A percentile compares a stretch with the other conserved stretches of the same genome.
Conservation (phyloP, 352 stramenopile species). For the Nothophytophthora sp. region DNA sequence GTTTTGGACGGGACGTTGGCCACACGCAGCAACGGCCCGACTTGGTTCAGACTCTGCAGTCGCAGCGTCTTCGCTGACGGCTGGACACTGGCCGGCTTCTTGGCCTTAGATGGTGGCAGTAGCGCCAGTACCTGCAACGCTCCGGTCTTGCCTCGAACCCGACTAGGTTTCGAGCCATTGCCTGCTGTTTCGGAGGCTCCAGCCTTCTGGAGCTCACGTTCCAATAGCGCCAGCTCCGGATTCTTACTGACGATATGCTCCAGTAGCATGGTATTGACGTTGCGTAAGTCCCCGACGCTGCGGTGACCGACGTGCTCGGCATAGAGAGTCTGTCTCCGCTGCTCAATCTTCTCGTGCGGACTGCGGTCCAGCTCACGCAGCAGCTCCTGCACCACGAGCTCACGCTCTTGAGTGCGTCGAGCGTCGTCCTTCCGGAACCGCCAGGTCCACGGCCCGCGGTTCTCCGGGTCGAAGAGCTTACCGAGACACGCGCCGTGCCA, state of each 20-base stretch:
- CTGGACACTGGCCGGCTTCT: slow-evolving; percentile 2
- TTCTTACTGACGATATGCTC: slow-evolving; percentile 75
- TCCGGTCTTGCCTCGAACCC: slow-evolving; percentile 7
- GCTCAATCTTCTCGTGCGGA: slow-evolving; percentile 37
- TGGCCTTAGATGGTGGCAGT: neutral
- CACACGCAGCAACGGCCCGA: slow-evolving; percentile 33
- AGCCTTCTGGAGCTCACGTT: slow-evolving; percentile 19
- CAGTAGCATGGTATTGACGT: slow-evolving; percentile 53
- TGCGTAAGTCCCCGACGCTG: slow-evolving; percentile 42
- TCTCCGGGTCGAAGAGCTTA: slow-evolving; percentile 69
- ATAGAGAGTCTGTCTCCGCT: slow-evolving; percentile 45
- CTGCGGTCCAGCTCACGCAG: slow-evolving; percentile 52
- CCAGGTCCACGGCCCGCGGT: slow-evolving; percentile 45
- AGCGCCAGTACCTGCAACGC: slow-evolving; percentile 2
- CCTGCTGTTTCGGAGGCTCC: neutral
- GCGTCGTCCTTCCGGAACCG: slow-evolving; percentile 57
- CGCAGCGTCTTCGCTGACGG: slow-evolving; percentile 27
- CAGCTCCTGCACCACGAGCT: slow-evolving; percentile 36
- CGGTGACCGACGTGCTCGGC: slow-evolving; percentile 51
- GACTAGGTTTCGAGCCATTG: slow-evolving; percentile 6
- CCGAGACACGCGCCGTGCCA: slow-evolving; percentile 63
- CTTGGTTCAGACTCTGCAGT: slow-evolving; percentile 53
- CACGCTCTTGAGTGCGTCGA: slow-evolving; percentile 43
- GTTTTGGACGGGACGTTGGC: slow-evolving; percentile 34
- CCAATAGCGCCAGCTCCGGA: slow-evolving; percentile 46